Base-by-base conservation (phyloP, 2,329 filamentous ascomycete genomes). In the Elsinoe arachidis region DNA sequence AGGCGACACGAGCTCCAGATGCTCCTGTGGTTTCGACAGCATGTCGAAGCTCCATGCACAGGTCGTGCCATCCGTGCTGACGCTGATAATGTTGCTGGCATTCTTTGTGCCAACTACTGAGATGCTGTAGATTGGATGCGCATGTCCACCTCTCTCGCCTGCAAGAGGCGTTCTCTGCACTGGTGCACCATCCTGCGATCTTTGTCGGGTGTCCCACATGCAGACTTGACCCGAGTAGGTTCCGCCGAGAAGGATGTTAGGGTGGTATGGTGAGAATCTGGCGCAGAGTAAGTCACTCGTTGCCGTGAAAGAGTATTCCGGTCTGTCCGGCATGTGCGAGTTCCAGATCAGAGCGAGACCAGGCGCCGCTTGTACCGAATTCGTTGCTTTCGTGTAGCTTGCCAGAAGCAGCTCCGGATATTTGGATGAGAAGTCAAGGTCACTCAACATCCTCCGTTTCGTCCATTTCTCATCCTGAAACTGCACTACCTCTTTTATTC, bases 41-140 rank as follows among this genome's bases (percentile, higher is more conserved):
- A 99, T 97, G 71, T 99, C 95, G 62, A 96, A 90, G 57, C 88
- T 91, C 93, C 93, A 99, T 49, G 91, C 89, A 71, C 93, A 99
- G 41, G 97, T 90, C 9, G 95, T 90, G 56, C 93, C 93, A 68
- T 99, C 93, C 0, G 93, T 99, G 1, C 90, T 96, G 70, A 90
- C 92, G 34, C 91, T 96, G 65, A 99, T 88, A 69, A 99, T 96
- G 72, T 97, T 99, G 76, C 96, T 96, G 59, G 93, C 93, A 70
- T 99, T 99, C 69, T 97, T 93, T 0, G 95, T 99, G 62, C 93
- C 93, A 52, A 99, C 90, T 57, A 99, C 95, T 61, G 93, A 88
- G 58, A 99, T 84, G 38, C 87, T 90, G 76, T 99, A 99, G 62
- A 99, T 88, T 0, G 93, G 93, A 68, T 99, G 93, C 6, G 93